A percentile compares a stretch with the other conserved stretches of the same genome.
phyloP scores from a whole-genome alignment of 2,329 filamentous ascomycete genomes.

The Hypoxylon sp. region DNA sequence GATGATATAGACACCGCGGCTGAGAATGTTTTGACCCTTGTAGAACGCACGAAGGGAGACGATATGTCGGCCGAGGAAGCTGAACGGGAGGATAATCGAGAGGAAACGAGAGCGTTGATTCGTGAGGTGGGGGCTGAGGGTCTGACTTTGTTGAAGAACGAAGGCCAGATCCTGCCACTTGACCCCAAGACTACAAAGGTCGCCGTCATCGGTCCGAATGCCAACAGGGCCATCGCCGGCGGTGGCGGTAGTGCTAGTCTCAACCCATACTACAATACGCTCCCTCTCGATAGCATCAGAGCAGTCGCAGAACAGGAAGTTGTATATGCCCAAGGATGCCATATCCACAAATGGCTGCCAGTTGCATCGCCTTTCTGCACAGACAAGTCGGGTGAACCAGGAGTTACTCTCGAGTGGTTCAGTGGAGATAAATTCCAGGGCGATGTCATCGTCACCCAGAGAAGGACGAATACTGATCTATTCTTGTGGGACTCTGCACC shows the following conservation, averaged over 20 bases:
- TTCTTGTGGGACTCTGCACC: conserved; percentile 81
- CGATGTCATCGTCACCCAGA: conserved; percentile 69
- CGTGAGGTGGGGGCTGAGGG: conserved; percentile 74
- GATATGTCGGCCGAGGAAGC: conserved; percentile 70
- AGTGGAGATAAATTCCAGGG: conserved; percentile 75
- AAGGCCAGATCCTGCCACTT: conserved; percentile 71
- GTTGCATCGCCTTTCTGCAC: conserved; percentile 73
- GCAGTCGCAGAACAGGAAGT: conserved; percentile 69
- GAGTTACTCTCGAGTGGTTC: conserved; percentile 76
- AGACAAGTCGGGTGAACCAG: conserved; percentile 69
- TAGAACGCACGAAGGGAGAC: conserved; percentile 73
- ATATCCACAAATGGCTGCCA: conserved; percentile 76
- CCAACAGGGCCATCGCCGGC: conserved; percentile 76
- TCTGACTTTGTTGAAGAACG: conserved; percentile 75
- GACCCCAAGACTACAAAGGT: conserved; percentile 69
- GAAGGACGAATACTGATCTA: conserved; percentile 74
- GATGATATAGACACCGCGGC: conserved; percentile 70
- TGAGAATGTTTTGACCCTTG: conserved; percentile 71
- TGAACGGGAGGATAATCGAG: conserved; percentile 70
- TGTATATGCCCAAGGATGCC: conserved; percentile 72
- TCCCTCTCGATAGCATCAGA: conserved; percentile 75
- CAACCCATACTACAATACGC: conserved; percentile 77
- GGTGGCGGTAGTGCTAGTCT: conserved; percentile 78
- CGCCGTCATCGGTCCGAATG: conserved; percentile 77
- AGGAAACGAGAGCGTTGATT: conserved; percentile 73